Conservation (phyloP, 2,329 filamentous ascomycete species). For the Chaetomiaceae sp. region DNA sequence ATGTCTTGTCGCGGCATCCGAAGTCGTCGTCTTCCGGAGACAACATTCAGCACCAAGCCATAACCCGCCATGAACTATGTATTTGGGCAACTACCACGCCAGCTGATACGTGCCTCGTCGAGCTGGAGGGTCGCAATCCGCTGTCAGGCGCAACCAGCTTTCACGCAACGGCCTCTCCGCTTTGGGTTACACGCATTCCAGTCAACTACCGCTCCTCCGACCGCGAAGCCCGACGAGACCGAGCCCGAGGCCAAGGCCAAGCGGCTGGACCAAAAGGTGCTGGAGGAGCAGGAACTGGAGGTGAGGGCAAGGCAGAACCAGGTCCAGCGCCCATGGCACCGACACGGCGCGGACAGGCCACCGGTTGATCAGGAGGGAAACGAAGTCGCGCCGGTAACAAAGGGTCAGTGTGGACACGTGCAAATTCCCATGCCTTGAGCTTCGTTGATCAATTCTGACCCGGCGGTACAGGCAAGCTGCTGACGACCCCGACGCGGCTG, state of each 20-base stretch:
- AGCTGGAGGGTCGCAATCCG: not conserved
- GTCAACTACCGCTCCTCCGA: not conserved
- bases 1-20: too few relatives aligned
- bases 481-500: conserved; percentile 75
- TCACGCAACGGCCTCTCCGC: not conserved
- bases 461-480: conserved; percentile 57
- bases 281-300: conserved; percentile 37
- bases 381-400: conserved; percentile 28
- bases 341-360: conserved; percentile 50
- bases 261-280: conserved; percentile 31
- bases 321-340: conserved; percentile 61
- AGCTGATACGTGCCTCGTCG: conserved; percentile 6
- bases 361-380: conserved; percentile 29
- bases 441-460: not conserved
- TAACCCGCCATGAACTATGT: conserved; percentile 23
- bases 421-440: not conserved
- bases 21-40: too few relatives aligned
- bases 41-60: too few relatives aligned
- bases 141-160: not conserved
- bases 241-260: conserved; percentile 29
- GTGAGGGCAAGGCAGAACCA: conserved; percentile 50
- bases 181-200: not conserved
- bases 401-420: conserved; percentile 29
- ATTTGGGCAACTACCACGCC: conserved; percentile 19
- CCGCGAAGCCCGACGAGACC: conserved; percentile 3